phyloP scores from a whole-genome alignment of 2,329 filamentous ascomycete genomes.

The Phaeosphaeriaceae sp. region DNA sequence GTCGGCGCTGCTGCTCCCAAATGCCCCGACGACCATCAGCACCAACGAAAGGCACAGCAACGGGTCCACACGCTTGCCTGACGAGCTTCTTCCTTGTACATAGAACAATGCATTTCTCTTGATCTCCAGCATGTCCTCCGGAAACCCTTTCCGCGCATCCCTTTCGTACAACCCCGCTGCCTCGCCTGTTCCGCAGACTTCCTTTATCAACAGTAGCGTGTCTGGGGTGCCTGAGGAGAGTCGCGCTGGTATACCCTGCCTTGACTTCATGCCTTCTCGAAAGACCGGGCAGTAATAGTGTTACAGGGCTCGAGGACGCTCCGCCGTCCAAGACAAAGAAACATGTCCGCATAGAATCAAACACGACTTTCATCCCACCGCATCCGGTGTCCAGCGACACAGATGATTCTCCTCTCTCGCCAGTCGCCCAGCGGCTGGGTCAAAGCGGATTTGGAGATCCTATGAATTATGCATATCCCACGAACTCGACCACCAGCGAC shows the following conservation, averaged over 20 bases:
- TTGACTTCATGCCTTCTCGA: constrained; percentile 26
- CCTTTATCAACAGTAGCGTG: constrained; percentile 36
- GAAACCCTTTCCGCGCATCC: constrained; percentile 51
- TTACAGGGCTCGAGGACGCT: constrained; percentile 39
- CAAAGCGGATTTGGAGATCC: constrained; percentile 24
- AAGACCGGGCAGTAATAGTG: constrained; percentile 44
- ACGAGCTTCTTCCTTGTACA: constrained; percentile 41
- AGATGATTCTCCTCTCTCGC: constrained; percentile 24
- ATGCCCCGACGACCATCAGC: constrained; percentile 29
- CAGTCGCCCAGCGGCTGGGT: constrained; percentile 23
- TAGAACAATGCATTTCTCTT: constrained; percentile 51
- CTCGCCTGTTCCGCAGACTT: constrained; percentile 32
- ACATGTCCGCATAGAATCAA: constrained; percentile 62
- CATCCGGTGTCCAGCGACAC: constrained; percentile 38
- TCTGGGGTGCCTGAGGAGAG: constrained; percentile 26
- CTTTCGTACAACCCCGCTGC: constrained; percentile 31
- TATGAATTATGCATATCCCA: constrained; percentile 20
- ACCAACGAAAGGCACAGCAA: constrained; percentile 23
- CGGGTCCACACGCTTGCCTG: constrained; percentile 29
- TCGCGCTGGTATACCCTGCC: constrained; percentile 43
- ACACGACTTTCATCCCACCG: constrained; percentile 46
- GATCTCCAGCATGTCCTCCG: constrained; percentile 47
- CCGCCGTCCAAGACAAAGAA: constrained; percentile 61
- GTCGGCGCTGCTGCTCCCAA: constrained; percentile 24
- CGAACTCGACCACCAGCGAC: constrained; percentile 29